These are phyloP conservation scores for Verticillium dahliae DNA, from an alignment of 2,329 filamentous ascomycete genomes.

Conservation along the genomic window DNA sequence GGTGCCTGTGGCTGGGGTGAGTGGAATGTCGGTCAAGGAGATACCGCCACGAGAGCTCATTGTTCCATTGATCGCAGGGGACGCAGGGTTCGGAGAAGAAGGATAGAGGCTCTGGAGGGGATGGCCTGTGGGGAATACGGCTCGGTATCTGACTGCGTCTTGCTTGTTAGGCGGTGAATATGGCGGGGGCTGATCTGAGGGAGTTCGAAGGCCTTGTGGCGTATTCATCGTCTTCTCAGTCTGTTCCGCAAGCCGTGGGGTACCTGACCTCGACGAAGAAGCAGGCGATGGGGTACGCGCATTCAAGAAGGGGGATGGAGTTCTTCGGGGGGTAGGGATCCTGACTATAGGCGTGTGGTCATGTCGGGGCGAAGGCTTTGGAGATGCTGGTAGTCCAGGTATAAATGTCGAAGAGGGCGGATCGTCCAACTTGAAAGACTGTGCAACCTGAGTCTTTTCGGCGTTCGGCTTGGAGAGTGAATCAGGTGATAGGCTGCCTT, in stretches of 20 bases:
- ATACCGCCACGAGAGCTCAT: slow-evolving; percentile 59
- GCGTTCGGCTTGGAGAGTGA: not conserved
- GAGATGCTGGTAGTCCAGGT: slow-evolving; percentile 12
- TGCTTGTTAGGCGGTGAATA: slow-evolving; percentile 43
- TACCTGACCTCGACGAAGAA: slow-evolving; percentile 19
- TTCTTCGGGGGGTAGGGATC: slow-evolving; percentile 27
- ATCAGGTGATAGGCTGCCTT: slow-evolving; percentile 11
- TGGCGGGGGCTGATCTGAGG: slow-evolving; percentile 43
- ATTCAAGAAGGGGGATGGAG: slow-evolving; percentile 20
- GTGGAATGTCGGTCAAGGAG: slow-evolving; percentile 51
- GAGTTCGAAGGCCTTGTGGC: slow-evolving; percentile 12
- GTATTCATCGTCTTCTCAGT: slow-evolving; percentile 5
- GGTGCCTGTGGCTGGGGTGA: slow-evolving; percentile 32
- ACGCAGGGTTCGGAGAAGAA: slow-evolving; percentile 54
- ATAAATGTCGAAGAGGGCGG: not conserved
- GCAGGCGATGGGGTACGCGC: slow-evolving; percentile 12
- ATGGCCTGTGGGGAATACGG: slow-evolving; percentile 52
- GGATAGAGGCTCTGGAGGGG: slow-evolving; percentile 39
- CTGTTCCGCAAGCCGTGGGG: slow-evolving; percentile 6
- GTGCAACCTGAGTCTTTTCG: not conserved
- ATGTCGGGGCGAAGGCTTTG: slow-evolving; percentile 9
- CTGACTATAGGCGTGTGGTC: slow-evolving; percentile 25
- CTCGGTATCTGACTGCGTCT: slow-evolving; percentile 43
- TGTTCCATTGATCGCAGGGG: slow-evolving; percentile 53
- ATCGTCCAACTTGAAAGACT: not conserved